Conservation (phyloP, 2,329 filamentous ascomycete genomes). For the Thielaviopsis populi region DNA sequence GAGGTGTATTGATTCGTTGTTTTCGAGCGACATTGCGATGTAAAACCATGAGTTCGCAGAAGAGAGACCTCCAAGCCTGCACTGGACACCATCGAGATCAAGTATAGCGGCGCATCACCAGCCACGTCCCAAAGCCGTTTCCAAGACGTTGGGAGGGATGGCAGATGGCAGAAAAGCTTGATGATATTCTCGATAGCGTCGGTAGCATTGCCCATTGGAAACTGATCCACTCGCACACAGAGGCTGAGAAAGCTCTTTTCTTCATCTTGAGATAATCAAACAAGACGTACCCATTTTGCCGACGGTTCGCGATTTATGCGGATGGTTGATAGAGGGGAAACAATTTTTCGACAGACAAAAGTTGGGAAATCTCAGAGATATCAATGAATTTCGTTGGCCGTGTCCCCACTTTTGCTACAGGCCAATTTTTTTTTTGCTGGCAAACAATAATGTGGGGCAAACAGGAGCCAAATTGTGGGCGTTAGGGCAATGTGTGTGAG, state of each 20-base stretch:
- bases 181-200: not conserved
- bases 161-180: not conserved
- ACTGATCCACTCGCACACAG: constrained; percentile 37
- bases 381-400: not conserved
- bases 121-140: not conserved
- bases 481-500: constrained; percentile 13
- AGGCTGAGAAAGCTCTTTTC: constrained; percentile 24
- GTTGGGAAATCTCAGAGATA: constrained; percentile 4
- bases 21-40: constrained; percentile 8
- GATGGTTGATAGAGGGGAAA: constrained; percentile 10
- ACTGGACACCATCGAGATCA: not conserved
- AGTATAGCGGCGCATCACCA: not conserved
- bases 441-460: not conserved
- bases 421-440: constrained; percentile 6
- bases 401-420: not conserved
- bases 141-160: not conserved
- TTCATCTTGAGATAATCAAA: constrained; percentile 13
- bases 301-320: constrained; percentile 16
- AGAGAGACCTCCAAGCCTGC: constrained; percentile 5
- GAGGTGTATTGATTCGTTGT: constrained; percentile 7
- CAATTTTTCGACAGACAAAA: not conserved
- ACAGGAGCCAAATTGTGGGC: constrained; percentile 11
- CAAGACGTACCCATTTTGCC: constrained; percentile 17
- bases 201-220: constrained; percentile 8
- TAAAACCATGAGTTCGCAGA: constrained; percentile 17